Evolutionary conservation across 495 filamentous ascomycete genomes (phyloP).

Genomic region (Aspergillus sclerotioniger): DNA sequence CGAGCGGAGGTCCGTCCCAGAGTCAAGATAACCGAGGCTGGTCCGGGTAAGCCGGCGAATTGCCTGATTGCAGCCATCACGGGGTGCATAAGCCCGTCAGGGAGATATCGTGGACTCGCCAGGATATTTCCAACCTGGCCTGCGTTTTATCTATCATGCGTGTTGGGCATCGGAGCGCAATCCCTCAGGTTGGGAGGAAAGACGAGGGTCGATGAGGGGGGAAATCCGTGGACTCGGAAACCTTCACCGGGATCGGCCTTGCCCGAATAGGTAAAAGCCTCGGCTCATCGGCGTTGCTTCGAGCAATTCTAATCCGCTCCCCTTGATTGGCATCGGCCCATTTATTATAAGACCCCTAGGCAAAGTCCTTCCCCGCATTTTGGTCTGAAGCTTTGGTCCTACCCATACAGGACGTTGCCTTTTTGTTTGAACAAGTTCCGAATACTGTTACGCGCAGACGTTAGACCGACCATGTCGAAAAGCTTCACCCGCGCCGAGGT

Average conservation of each 20-base stretch:
- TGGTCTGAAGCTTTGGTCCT: not conserved
- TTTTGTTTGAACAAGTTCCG: not conserved
- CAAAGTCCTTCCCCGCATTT: conserved; percentile 10
- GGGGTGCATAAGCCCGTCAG: not conserved
- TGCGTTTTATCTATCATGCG: too few relatives aligned
- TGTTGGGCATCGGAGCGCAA: too few relatives aligned
- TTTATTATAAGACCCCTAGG: not conserved
- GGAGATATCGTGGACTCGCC: not conserved
- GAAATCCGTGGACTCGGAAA: not conserved
- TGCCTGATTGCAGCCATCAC: not conserved
- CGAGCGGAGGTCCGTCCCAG: not conserved
- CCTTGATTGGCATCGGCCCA: conserved; percentile 1
- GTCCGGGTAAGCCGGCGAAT: not conserved
- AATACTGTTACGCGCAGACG: not conserved
- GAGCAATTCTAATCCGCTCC: not conserved
- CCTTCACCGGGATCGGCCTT: not conserved
- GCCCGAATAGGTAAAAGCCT: conserved; percentile 17
- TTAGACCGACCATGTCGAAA: conserved; percentile 21
- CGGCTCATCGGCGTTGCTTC: conserved; percentile 5
- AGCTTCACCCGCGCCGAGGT: conserved; percentile 48
- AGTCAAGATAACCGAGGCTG: conserved; percentile 3
- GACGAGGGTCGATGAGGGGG: not conserved
- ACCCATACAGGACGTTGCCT: not conserved
- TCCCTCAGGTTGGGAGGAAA: not conserved
- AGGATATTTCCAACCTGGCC: not conserved